These are phyloP conservation scores for Colletotrichum liaoningense DNA, from an alignment of 2,329 filamentous ascomycete genomes.

Conservation along the genomic window DNA sequence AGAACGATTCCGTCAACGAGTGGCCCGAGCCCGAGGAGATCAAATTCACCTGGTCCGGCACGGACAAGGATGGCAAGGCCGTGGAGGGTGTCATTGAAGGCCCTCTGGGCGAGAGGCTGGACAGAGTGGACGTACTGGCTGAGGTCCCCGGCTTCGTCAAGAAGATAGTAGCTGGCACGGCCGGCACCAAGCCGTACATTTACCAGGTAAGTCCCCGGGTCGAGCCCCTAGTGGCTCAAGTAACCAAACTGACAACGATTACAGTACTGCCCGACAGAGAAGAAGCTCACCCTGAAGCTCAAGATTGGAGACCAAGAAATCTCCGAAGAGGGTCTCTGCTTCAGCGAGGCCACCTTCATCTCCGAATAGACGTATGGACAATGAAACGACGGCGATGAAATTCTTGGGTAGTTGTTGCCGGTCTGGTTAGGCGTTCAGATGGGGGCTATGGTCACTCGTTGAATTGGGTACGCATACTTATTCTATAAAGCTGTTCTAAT, in stretches of 20 bases:
- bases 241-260: constrained; percentile 38
- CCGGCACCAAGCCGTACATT: constrained; percentile 96
- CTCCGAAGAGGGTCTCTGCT: constrained; percentile 81
- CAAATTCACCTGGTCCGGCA: constrained; percentile 83
- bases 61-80: constrained; percentile 79
- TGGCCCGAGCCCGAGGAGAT: constrained; percentile 88
- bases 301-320: constrained; percentile 85
- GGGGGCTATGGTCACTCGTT: constrained; percentile 31
- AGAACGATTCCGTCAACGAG: constrained; percentile 80
- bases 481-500: constrained; percentile 31
- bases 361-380: constrained; percentile 60
- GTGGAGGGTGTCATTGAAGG: constrained; percentile 78
- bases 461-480: constrained; percentile 24
- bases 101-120: constrained; percentile 74
- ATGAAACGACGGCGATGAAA: constrained; percentile 4
- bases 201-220: constrained; percentile 77
- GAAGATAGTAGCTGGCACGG: constrained; percentile 87
- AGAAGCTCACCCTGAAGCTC: constrained; percentile 79
- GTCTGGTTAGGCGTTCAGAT: constrained; percentile 35
- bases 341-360: constrained; percentile 97
- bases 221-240: background rate
- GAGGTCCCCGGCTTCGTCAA: constrained; percentile 97
- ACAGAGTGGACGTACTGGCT: constrained; percentile 95
- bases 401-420: constrained; percentile 27
- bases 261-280: constrained; percentile 76